phyloP scores from a whole-genome alignment of 108 stramenopile species.

The Aurantiochytrium sp. region DNA sequence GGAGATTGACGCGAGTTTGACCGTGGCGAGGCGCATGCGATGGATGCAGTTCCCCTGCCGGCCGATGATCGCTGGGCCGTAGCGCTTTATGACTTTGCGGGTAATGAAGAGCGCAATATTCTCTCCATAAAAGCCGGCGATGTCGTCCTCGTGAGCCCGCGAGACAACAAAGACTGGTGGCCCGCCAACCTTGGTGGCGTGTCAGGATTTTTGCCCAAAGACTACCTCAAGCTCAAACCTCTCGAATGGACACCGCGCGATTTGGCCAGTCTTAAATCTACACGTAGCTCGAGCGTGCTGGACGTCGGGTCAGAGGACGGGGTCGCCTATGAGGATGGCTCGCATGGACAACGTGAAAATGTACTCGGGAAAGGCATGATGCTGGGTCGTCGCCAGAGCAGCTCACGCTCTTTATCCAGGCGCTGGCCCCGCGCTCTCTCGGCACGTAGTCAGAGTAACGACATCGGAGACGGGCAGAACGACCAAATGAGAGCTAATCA shows the following conservation, averaged over 20 bases:
- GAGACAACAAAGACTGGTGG: conserved; percentile 16
- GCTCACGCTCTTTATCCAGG: too few species aligned
- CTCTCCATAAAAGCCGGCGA: background rate
- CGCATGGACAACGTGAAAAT: too few species aligned
- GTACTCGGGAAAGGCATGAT: too few species aligned
- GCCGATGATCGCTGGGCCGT: background rate
- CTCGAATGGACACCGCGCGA: background rate
- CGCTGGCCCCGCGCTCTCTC: too few species aligned
- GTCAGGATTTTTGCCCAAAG: background rate
- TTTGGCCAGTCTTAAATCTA: background rate
- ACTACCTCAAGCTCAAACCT: conserved; percentile 4
- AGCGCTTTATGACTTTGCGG: background rate
- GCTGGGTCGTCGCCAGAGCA: too few species aligned
- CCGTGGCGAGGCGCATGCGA: background rate
- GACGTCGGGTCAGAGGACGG: background rate
- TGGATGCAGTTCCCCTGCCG: background rate
- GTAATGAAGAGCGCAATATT: background rate
- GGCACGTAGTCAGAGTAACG: too few species aligned
- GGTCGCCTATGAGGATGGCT: background rate
- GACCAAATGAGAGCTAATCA: background rate
- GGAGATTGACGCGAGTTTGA: too few species aligned
- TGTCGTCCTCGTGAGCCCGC: background rate
- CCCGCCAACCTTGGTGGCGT: background rate
- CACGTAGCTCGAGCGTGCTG: background rate
- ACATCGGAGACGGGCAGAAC: too few species aligned